phyloP scores from a whole-genome alignment of 2,329 filamentous ascomycete genomes.

The Cladosporium sp. region DNA sequence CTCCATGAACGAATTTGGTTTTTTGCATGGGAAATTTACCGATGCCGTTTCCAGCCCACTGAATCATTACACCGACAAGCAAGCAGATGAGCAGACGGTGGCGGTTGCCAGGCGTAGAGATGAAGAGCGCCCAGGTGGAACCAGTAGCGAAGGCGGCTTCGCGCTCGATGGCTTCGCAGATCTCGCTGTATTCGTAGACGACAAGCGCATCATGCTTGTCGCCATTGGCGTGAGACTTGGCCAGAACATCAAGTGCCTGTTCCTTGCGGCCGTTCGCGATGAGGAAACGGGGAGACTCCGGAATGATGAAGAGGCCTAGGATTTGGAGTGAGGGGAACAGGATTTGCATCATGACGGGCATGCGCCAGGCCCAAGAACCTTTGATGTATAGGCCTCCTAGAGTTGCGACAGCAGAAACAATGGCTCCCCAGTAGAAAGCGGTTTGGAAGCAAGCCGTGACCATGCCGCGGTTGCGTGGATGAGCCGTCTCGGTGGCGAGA shows the following conservation, averaged over 20 bases:
- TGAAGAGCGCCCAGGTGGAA: slow-evolving; percentile 14
- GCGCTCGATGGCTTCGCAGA: slow-evolving; percentile 36
- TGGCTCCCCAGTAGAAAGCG: slow-evolving; percentile 23
- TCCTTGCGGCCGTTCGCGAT: slow-evolving; percentile 17
- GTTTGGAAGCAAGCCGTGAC: slow-evolving; percentile 21
- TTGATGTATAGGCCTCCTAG: slow-evolving; percentile 24
- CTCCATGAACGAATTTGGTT: too few relatives aligned
- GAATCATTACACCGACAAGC: slow-evolving; percentile 9
- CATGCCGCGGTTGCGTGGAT: slow-evolving; percentile 22
- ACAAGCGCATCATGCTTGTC: slow-evolving; percentile 17
- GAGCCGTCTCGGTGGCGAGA: slow-evolving; percentile 22
- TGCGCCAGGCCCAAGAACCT: slow-evolving; percentile 26
- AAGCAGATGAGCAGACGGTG: slow-evolving; percentile 23
- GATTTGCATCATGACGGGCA: slow-evolving; percentile 26
- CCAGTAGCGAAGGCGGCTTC: not conserved
- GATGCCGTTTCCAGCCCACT: slow-evolving; percentile 17
- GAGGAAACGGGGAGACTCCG: slow-evolving; percentile 20
- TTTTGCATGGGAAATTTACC: too few relatives aligned
- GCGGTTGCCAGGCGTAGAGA: slow-evolving; percentile 15
- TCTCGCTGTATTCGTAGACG: slow-evolving; percentile 19
- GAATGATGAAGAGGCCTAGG: slow-evolving; percentile 17
- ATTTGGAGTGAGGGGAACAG: slow-evolving; percentile 21
- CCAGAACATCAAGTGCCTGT: slow-evolving; percentile 20
- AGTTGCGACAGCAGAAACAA: slow-evolving; percentile 26
- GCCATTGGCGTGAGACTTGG: slow-evolving; percentile 22